Conservation (phyloP, 257 asterid genomes). For the Anisodus acutangulus region DNA sequence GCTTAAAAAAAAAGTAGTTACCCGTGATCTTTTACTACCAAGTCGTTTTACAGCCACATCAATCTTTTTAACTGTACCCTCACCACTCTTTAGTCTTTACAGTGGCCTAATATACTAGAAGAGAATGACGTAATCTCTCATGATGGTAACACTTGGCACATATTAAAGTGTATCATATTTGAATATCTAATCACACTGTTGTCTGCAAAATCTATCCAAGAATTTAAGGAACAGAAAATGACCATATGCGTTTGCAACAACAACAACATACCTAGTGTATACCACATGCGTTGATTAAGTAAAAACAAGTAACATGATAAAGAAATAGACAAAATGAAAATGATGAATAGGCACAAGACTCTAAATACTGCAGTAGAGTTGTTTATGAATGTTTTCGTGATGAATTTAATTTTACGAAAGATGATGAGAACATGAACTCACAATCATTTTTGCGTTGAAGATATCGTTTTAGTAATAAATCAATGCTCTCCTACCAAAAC, state of each 20-base stretch:
- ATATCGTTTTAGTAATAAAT: neutral
- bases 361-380: no score
- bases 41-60: conserved; percentile 86
- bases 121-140: neutral
- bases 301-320: neutral
- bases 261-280: no score
- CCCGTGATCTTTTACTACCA: conserved; percentile 82
- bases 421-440: no score
- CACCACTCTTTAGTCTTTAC: conserved; percentile 53
- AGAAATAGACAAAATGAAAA: conserved; percentile 14
- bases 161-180: neutral
- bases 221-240: neutral
- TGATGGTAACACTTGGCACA: neutral
- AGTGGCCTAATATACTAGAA: conserved; percentile 72
- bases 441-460: no score
- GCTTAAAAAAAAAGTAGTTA: conserved; percentile 33
- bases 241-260: no score
- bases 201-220: neutral
- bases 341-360: neutral
- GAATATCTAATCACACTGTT: neutral
- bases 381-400: no score
- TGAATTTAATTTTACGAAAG: no score
- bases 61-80: conserved; percentile 57
- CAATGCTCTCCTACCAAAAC: conserved; percentile 12
- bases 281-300: conserved; percentile 1